Base-by-base conservation (phyloP, 164 flowering plant genomes). In the Saururus chinensis region DNA sequence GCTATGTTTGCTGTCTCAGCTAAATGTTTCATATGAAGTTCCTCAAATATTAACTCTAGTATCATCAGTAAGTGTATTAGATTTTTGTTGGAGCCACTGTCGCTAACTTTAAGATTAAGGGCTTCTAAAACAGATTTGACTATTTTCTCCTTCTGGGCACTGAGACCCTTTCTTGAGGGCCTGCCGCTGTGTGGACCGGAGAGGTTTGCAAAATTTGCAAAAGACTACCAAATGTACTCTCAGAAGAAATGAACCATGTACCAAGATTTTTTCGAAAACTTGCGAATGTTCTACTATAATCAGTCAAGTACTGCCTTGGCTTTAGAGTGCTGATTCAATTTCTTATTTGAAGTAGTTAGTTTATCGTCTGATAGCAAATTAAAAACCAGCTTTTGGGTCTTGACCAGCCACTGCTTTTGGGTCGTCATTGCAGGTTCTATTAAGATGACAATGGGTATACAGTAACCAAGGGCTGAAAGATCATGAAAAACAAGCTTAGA, bases 1-100 rank as follows among this genome's bases (percentile, higher is more conserved):
- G n/a, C n/a, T n/a, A 37, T 3, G 21, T 64, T 63, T 35, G 60
- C 21, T 56, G 62, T 80, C 76, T 56, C 96, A 89, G 98, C 85
- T 92, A 1, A 88, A 96, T 4, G 92, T 88, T 62, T 88, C 98
- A 20, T 92, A 92, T 66, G 96, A 92, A 75, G 89, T 92, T 55
- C 96, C 96, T 61, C 85, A 66, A 63, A 62, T 89, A 56, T 56
- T 89, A 45, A 41, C 57, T 60, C 98, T 96, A 26, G 87, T 92
- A 58, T 89, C 92, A 75, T 74, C 93, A 0, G 98, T 92, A 80
- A 82, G 95, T 67, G 20, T n/a, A n/a, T 62, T 56, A 22, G 41
- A 26, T 17, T n/a, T 53, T 0, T 24, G 48, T n/a, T 19, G 9
- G 17, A 24, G 60, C 30, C 10, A 7, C 8, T 55, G 37, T 30